Evolutionary conservation across 805 yeast species (phyloP).

Genomic region (Ogataea ramenticola): DNA sequence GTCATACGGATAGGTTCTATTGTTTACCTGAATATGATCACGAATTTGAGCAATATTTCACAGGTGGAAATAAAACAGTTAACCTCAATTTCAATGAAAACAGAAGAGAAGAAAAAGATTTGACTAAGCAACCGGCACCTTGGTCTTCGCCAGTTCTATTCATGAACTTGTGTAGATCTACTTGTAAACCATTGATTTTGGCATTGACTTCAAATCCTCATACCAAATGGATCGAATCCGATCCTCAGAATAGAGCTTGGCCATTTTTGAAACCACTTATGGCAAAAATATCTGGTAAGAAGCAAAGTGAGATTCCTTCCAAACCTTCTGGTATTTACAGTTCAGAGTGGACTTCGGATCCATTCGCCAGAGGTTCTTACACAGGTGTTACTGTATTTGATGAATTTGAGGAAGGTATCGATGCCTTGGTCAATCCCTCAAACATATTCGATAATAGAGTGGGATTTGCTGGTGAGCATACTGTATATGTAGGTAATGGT

Average conservation of each 20-base stretch:
- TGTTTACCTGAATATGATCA: slow-evolving; percentile 24
- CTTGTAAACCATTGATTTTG: slow-evolving; percentile 32
- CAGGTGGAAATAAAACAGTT: not conserved
- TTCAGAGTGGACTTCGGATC: slow-evolving; percentile 46
- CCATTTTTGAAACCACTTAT: slow-evolving; percentile 36
- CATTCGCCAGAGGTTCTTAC: slow-evolving; percentile 43
- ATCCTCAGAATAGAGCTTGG: slow-evolving; percentile 35
- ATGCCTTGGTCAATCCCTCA: slow-evolving; percentile 30
- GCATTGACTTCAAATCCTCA: slow-evolving; percentile 43
- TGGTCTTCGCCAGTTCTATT: slow-evolving; percentile 23
- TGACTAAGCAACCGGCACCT: slow-evolving; percentile 8
- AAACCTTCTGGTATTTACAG: slow-evolving; percentile 18
- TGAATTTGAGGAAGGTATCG: slow-evolving; percentile 21
- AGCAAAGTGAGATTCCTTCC: slow-evolving; percentile 10
- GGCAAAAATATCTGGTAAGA: slow-evolving; percentile 20
- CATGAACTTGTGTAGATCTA: slow-evolving; percentile 21
- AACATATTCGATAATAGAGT: slow-evolving; percentile 35
- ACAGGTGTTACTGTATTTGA: slow-evolving; percentile 24
- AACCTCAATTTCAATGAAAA: not conserved
- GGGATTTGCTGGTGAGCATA: slow-evolving; percentile 54
- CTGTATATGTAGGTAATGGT: slow-evolving; percentile 44
- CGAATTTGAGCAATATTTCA: slow-evolving; percentile 1
- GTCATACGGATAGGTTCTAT: slow-evolving; percentile 24
- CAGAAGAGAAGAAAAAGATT: not conserved
- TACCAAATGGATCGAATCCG: slow-evolving; percentile 39